Evolutionary conservation across 805 yeast genomes (phyloP).

Genomic region (Zygoascus tannicola): DNA sequence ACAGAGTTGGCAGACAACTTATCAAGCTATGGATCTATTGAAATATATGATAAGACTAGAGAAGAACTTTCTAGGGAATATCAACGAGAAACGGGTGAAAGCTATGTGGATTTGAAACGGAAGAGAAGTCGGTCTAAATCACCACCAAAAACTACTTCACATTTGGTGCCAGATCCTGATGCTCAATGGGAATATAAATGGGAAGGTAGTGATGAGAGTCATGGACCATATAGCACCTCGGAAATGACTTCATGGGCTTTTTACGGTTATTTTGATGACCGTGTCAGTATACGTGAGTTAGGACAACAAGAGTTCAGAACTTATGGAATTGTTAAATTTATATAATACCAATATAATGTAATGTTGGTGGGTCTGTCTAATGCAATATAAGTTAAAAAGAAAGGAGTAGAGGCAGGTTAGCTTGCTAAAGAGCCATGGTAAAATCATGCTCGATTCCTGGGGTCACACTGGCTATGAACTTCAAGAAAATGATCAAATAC

Average conservation of each 20-base stretch:
- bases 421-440: conserved; percentile 70
- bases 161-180: conserved; percentile 20
- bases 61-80: conserved; percentile 47
- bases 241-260: conserved; percentile 44
- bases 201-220: conserved; percentile 34
- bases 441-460: conserved; percentile 97
- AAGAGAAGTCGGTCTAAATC: conserved; percentile 14
- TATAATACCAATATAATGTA: not conserved
- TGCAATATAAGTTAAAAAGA: too few species aligned
- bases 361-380: not conserved
- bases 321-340: conserved; percentile 1
- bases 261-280: conserved; percentile 37
- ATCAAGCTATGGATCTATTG: conserved; percentile 33
- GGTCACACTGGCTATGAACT: conserved; percentile 92
- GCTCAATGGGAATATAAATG: conserved; percentile 43
- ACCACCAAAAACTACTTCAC: not conserved
- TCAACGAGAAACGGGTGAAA: conserved; percentile 36
- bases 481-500: conserved; percentile 77
- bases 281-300: conserved; percentile 33
- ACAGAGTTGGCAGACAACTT: conserved; percentile 44
- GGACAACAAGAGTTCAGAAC: conserved; percentile 12
- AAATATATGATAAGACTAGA: conserved; percentile 44
- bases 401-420: not conserved
- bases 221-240: conserved; percentile 42
- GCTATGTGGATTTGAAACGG: conserved; percentile 22